A percentile compares a stretch with the other conserved stretches of the same genome.
Evolutionary conservation across 345 rosid genomes (phyloP).

Genomic region (Aquilaria sinensis): DNA sequence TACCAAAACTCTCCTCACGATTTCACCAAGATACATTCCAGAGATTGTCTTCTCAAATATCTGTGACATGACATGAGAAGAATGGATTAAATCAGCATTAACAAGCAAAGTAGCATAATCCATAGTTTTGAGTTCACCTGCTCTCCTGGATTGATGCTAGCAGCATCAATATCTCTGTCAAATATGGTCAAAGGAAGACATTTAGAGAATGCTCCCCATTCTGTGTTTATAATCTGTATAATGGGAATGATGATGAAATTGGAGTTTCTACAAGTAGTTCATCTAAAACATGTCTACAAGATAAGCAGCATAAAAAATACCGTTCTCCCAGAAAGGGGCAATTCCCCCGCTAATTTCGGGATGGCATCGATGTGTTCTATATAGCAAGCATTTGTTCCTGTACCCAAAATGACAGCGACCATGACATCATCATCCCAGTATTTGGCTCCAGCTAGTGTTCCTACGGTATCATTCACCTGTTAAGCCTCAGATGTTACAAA

Average conservation of each 20-base stretch:
- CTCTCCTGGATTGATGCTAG: constrained; percentile 76
- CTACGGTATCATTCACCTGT: constrained; percentile 82
- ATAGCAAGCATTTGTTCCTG: constrained; percentile 92
- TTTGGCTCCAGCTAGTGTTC: constrained; percentile 76
- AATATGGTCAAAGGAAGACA: constrained; percentile 62
- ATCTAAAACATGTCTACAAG: background rate
- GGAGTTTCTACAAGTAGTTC: constrained; percentile 6
- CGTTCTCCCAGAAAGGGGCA: constrained; percentile 40
- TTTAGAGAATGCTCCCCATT: constrained; percentile 85
- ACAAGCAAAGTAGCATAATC: background rate
- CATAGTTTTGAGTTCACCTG: constrained; percentile 43
- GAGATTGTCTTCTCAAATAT: constrained; percentile 88
- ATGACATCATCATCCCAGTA: constrained; percentile 81
- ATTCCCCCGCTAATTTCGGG: constrained; percentile 44
- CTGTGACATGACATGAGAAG: constrained; percentile 25
- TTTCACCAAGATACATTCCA: constrained; percentile 96
- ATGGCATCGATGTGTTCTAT: constrained; percentile 59
- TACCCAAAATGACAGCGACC: constrained; percentile 90
- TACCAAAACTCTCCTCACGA: constrained; percentile 52
- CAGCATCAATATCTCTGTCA: constrained; percentile 72
- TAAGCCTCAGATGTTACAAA: background rate
- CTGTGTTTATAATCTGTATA: constrained; percentile 66
- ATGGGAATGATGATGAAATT: constrained; percentile 9
- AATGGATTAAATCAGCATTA: background rate
- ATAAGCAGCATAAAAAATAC: constrained; percentile 22